These are phyloP conservation scores for Globisporangium perplexum DNA, from an alignment of 352 stramenopile genomes.

Conservation along the genomic window DNA sequence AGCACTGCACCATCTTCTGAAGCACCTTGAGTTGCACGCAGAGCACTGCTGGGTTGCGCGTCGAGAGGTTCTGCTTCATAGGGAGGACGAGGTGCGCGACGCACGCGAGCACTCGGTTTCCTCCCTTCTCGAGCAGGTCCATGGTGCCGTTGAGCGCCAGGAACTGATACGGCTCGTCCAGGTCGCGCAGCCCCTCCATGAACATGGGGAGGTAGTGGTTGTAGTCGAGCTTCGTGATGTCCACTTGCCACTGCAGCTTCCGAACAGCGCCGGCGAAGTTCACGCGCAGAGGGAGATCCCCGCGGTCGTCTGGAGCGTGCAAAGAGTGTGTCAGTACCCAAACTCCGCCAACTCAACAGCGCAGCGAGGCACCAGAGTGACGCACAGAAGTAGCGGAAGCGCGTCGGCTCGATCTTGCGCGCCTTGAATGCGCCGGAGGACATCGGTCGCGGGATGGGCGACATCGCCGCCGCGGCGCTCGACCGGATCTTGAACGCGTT, in stretches of 20 bases:
- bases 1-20: constrained; percentile 61
- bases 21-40: constrained; percentile 77
- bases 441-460: constrained; percentile 30
- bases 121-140: constrained; percentile 78
- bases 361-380: not conserved
- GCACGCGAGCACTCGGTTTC: constrained; percentile 53
- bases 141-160: constrained; percentile 69
- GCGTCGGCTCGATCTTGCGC: constrained; percentile 63
- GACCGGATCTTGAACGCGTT: constrained; percentile 18
- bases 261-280: constrained; percentile 71
- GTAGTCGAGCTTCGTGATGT: constrained; percentile 75
- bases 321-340: not conserved
- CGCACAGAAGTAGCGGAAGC: constrained; percentile 84
- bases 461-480: constrained; percentile 1
- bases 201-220: constrained; percentile 89
- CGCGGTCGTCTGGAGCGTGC: constrained; percentile 46
- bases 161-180: constrained; percentile 83
- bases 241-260: constrained; percentile 68
- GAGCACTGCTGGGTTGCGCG: constrained; percentile 60
- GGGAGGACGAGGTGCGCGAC: constrained; percentile 45
- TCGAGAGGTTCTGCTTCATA: constrained; percentile 88
- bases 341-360: not conserved
- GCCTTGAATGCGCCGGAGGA: constrained; percentile 52
- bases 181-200: constrained; percentile 89
- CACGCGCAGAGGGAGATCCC: constrained; percentile 63